A percentile compares a stretch with the other conserved stretches of the same genome.
Conservation (phyloP, 495 filamentous ascomycete genomes). For the Tuber magnatum region DNA sequence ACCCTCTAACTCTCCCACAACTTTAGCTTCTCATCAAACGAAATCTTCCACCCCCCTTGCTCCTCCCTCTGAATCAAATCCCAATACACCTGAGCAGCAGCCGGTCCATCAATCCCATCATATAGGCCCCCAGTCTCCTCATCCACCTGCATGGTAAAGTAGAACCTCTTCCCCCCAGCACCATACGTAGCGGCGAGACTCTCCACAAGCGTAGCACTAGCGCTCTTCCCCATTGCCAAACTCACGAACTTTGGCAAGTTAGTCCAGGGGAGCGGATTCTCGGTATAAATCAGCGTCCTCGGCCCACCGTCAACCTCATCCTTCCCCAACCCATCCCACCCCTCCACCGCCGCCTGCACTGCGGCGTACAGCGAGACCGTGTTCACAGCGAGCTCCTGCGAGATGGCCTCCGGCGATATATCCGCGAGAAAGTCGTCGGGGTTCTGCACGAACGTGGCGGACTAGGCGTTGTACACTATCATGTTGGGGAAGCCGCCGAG, state of each 20-base stretch:
- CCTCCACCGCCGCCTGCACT: constrained; percentile 8
- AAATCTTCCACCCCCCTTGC: constrained; percentile 18
- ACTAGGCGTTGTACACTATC: constrained; percentile 13
- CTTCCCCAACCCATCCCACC: constrained; percentile 13
- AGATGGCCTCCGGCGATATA: neutral
- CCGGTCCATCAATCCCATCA: constrained; percentile 6
- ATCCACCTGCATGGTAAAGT: constrained; percentile 15
- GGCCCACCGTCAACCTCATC: neutral
- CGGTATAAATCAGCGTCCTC: constrained; percentile 15
- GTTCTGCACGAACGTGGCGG: neutral
- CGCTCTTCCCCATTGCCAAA: constrained; percentile 12
- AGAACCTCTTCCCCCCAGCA: constrained; percentile 12
- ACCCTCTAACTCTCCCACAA: constrained; percentile 7
- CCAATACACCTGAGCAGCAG: neutral
- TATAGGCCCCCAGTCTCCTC: constrained; percentile 8
- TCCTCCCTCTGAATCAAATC: constrained; percentile 13
- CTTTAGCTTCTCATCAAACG: constrained; percentile 18
- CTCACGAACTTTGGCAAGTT: constrained; percentile 7
- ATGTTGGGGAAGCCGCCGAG: constrained; percentile 12
- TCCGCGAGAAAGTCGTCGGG: neutral
- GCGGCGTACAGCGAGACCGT: constrained; percentile 11
- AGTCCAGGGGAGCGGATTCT: constrained; percentile 3
- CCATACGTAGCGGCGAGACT: constrained; percentile 17
- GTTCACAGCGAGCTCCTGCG: constrained; percentile 11
- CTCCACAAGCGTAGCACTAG: constrained; percentile 11